Percentiles rank a stretch among this genome's conserved stretches.
These are phyloP conservation scores for Acer campestre DNA, from an alignment of 345 rosid genomes.

Conservation along the genomic window DNA sequence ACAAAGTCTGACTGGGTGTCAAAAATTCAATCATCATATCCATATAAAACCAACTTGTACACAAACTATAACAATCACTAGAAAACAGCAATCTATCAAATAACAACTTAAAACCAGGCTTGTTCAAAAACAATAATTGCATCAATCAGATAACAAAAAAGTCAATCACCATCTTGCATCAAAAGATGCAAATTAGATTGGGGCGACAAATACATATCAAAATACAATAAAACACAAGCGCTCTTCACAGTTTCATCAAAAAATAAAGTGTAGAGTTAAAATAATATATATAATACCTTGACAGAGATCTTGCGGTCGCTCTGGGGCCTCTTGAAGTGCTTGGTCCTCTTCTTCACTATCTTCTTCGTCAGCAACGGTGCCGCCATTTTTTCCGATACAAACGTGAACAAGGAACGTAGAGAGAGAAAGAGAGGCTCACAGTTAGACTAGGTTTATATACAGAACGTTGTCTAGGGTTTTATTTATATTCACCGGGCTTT, in stretches of 20 bases:
- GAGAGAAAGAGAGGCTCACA: conserved; percentile 3
- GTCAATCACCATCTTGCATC: conserved; percentile 85
- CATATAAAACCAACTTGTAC: background rate
- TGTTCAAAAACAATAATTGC: background rate
- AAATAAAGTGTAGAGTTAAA: too few species aligned
- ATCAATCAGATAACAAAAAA: conserved; percentile 40
- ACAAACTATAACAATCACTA: background rate
- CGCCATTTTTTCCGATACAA: conserved; percentile 52
- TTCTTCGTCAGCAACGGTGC: conserved; percentile 71
- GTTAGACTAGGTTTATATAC: conserved; percentile 15
- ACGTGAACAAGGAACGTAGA: too few species aligned
- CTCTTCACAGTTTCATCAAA: too few species aligned
- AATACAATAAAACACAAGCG: background rate
- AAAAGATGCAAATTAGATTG: conserved; percentile 70
- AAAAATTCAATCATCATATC: conserved; percentile 41
- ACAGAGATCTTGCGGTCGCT: conserved; percentile 77
- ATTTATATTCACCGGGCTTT: too few species aligned
- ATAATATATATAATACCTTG: conserved; percentile 42
- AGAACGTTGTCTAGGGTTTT: conserved; percentile 27
- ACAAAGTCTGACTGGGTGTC: conserved; percentile 69
- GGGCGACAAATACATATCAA: conserved; percentile 73
- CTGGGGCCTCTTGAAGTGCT: conserved; percentile 84
- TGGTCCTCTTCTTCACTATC: conserved; percentile 79
- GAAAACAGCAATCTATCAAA: background rate
- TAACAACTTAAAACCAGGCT: background rate